These are phyloP conservation scores for Magnolia kwangsiensis DNA, from an alignment of 164 flowering plant species.

Conservation along the genomic window DNA sequence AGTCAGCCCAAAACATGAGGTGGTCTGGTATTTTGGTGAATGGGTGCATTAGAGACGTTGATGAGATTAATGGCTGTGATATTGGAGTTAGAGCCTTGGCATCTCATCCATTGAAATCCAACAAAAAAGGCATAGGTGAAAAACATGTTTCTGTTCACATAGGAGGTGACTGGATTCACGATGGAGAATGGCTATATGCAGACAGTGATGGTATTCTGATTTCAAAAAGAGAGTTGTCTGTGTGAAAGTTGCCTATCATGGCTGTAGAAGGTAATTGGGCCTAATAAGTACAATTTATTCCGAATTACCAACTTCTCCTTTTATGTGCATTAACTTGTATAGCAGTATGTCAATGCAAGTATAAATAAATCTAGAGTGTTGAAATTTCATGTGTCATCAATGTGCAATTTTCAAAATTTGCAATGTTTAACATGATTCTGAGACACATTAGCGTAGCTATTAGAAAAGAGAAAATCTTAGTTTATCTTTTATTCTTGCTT, in stretches of 20 bases:
- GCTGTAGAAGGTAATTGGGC: too few species aligned
- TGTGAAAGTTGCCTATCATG: constrained; percentile 20
- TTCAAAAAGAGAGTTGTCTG: constrained; percentile 47
- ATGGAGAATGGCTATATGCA: constrained; percentile 84
- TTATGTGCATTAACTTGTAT: too few species aligned
- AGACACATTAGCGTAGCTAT: too few species aligned
- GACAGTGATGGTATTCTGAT: constrained; percentile 68
- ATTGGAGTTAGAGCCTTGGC: constrained; percentile 69
- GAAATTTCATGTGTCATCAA: too few species aligned
- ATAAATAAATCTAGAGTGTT: too few species aligned
- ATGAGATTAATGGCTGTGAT: constrained; percentile 67
- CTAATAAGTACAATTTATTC: too few species aligned
- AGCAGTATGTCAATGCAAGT: too few species aligned
- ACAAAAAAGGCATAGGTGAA: constrained; percentile 59
- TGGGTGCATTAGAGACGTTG: constrained; percentile 74
- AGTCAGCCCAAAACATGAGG: constrained; percentile 60
- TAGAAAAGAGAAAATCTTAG: too few species aligned
- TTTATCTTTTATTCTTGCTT: too few species aligned
- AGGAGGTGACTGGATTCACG: constrained; percentile 47
- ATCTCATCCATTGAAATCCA: constrained; percentile 59
- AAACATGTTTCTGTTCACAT: constrained; percentile 48
- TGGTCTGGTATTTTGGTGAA: constrained; percentile 74
- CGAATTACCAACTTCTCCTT: too few species aligned
- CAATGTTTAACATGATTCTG: too few species aligned
- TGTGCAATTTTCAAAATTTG: too few species aligned